phyloP scores from a whole-genome alignment of 371 early-diverging fungal species.

The Mucor piriformis region DNA sequence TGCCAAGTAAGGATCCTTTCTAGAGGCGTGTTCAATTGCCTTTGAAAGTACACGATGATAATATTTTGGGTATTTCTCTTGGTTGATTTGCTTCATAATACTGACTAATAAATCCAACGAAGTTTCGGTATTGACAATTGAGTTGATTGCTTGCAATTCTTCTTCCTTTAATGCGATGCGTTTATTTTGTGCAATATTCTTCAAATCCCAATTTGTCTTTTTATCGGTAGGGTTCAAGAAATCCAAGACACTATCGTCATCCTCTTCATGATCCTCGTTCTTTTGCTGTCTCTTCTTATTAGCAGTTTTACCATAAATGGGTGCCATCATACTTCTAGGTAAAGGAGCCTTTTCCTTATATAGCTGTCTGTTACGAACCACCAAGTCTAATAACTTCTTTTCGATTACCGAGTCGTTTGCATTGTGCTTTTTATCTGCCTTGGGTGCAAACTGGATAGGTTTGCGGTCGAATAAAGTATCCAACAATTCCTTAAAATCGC shows the following conservation, averaged over 20 bases:
- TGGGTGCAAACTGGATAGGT: background rate
- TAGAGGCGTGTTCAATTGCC: slow-evolving; percentile 38
- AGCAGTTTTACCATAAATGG: slow-evolving; percentile 14
- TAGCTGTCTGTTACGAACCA: background rate
- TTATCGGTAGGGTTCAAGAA: background rate
- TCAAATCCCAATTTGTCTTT: slow-evolving; percentile 4
- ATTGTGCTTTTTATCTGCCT: background rate
- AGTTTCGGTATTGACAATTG: slow-evolving; percentile 11
- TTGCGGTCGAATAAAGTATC: slow-evolving; percentile 16
- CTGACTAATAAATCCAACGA: slow-evolving; percentile 7
- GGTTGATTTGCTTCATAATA: slow-evolving; percentile 15
- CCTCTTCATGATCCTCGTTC: background rate
- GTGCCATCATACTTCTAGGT: slow-evolving; percentile 15
- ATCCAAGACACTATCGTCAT: slow-evolving; percentile 2
- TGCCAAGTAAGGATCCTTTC: slow-evolving; percentile 49
- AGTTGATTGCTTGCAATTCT: slow-evolving; percentile 12
- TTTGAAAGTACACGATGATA: slow-evolving; percentile 33
- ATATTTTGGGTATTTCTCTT: slow-evolving; percentile 29
- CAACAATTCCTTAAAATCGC: slow-evolving; percentile 22
- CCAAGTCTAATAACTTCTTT: slow-evolving; percentile 30
- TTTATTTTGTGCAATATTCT: background rate
- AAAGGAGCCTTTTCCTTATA: slow-evolving; percentile 31
- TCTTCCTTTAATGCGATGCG: slow-evolving; percentile 12
- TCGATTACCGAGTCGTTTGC: slow-evolving; percentile 24
- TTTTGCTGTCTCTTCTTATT: background rate